phyloP scores from a whole-genome alignment of 2,329 filamentous ascomycete species.

The Exophiala oligosperma region DNA sequence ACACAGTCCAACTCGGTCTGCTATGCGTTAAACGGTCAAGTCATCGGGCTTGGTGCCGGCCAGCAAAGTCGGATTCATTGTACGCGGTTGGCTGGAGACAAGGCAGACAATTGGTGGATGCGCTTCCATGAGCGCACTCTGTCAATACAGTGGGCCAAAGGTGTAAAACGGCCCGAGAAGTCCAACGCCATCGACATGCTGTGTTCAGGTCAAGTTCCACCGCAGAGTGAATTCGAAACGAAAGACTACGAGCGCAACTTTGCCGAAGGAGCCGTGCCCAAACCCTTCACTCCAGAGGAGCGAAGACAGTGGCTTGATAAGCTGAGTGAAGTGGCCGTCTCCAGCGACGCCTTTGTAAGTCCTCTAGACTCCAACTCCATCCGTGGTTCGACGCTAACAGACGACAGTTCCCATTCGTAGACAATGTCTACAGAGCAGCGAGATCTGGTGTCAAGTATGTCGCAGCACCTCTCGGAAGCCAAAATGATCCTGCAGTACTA shows the following conservation, averaged over 20 bases:
- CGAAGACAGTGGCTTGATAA: conserved; percentile 81
- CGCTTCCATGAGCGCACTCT: conserved; percentile 91
- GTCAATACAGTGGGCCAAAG: conserved; percentile 93
- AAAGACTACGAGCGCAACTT: conserved; percentile 87
- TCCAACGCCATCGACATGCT: conserved; percentile 97
- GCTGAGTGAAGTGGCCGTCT: conserved; percentile 74
- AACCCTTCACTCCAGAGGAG: conserved; percentile 80
- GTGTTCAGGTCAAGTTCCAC: conserved; percentile 79
- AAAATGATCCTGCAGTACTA: conserved; percentile 54
- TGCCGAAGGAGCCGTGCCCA: conserved; percentile 70
- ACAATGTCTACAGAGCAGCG: conserved; percentile 91
- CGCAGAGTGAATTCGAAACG: conserved; percentile 78
- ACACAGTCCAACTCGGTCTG: conserved; percentile 99
- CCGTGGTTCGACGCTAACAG: conserved; percentile 7
- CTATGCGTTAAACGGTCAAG: conserved; percentile 91
- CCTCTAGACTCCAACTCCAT: neutral
- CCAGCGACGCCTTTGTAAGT: conserved; percentile 92
- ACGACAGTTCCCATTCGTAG: conserved; percentile 90
- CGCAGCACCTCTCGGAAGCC: conserved; percentile 80
- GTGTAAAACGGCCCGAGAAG: conserved; percentile 94
- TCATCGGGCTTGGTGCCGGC: conserved; percentile 90
- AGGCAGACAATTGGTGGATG: conserved; percentile 99
- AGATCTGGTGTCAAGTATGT: conserved; percentile 94
- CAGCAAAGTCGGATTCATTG: conserved; percentile 99
- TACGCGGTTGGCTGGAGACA: conserved; percentile 94